These are phyloP conservation scores for Fusarium irregulare DNA, from an alignment of 2,329 filamentous ascomycete genomes.

Conservation along the genomic window DNA sequence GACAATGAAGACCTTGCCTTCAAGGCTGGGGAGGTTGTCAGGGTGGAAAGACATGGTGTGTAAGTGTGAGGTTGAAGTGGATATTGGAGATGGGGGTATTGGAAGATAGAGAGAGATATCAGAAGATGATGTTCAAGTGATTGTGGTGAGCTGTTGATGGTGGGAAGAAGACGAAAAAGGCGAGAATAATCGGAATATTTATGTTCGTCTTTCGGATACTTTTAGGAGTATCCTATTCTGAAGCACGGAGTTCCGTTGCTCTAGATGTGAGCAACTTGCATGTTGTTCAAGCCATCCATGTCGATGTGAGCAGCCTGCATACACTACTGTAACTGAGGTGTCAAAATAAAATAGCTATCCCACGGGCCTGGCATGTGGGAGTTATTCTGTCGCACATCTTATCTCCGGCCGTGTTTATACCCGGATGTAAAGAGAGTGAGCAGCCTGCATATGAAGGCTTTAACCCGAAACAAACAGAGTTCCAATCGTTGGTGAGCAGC, in stretches of 20 bases:
- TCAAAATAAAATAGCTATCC: no score
- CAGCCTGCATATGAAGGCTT: conserved; percentile 2
- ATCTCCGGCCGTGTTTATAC: no score
- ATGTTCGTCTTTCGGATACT: not conserved
- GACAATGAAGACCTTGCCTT: conserved; percentile 20
- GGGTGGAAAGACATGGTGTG: conserved; percentile 24
- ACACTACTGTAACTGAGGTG: no score
- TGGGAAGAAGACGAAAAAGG: no score
- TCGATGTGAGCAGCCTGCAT: conserved; percentile 7
- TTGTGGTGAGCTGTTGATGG: not conserved
- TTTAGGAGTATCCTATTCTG: not conserved
- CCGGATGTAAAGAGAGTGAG: not conserved
- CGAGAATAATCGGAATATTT: not conserved
- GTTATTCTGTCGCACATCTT: no score
- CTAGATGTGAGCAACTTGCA: conserved; percentile 17
- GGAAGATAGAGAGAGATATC: not conserved
- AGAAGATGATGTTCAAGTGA: not conserved
- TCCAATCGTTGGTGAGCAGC: conserved; percentile 19
- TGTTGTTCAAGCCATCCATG: not conserved
- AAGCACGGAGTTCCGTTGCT: not conserved
- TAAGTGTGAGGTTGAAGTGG: not conserved
- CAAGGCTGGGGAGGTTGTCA: conserved; percentile 11
- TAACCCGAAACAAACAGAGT: not conserved
- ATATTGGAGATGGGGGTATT: not conserved
- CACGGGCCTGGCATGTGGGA: no score